Percentiles rank a stretch among this genome's conserved stretches.
Conservation (phyloP, 495 filamentous ascomycete genomes). For the Penicillium ucsense region DNA sequence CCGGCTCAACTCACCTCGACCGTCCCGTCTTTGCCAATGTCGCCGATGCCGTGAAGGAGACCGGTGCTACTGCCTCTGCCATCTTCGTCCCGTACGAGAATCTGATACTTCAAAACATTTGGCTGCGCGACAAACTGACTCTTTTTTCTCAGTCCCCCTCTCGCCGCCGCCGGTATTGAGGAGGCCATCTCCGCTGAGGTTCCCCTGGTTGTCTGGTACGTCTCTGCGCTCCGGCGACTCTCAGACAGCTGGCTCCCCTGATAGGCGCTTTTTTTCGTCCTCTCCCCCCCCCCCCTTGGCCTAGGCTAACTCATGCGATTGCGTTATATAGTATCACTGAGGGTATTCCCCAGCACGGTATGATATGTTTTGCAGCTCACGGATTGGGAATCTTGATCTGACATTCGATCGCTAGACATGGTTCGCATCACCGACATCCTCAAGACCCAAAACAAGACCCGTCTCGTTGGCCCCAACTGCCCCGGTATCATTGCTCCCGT, state of each 20-base stretch:
- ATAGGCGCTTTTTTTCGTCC: not conserved
- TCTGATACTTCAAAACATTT: not conserved
- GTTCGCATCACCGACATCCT: slow-evolving; percentile 97
- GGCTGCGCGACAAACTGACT: slow-evolving; percentile 8
- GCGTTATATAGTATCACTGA: slow-evolving; percentile 67
- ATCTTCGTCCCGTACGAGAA: slow-evolving; percentile 87
- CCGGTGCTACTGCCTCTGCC: slow-evolving; percentile 81
- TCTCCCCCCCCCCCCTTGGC: not conserved
- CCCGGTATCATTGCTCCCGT: slow-evolving; percentile 91
- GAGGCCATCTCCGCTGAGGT: slow-evolving; percentile 92
- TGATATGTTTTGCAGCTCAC: slow-evolving; percentile 12
- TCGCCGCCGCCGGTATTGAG: slow-evolving; percentile 92
- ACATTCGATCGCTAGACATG: slow-evolving; percentile 63
- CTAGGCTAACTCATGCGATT: slow-evolving; percentile 3
- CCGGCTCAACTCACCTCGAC: slow-evolving; percentile 78
- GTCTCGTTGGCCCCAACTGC: slow-evolving; percentile 95
- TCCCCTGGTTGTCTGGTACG: slow-evolving; percentile 78
- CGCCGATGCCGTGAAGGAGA: slow-evolving; percentile 78
- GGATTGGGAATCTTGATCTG: slow-evolving; percentile 9
- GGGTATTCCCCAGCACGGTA: slow-evolving; percentile 94
- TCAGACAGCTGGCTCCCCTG: slow-evolving; percentile 4
- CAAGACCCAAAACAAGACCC: slow-evolving; percentile 94
- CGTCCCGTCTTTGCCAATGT: slow-evolving; percentile 91
- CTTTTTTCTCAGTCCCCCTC: slow-evolving; percentile 52
- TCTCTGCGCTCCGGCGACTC: slow-evolving; percentile 9